Base-by-base conservation (phyloP, 768 basidiomycete genomes). In the Lactarius sp. region DNA sequence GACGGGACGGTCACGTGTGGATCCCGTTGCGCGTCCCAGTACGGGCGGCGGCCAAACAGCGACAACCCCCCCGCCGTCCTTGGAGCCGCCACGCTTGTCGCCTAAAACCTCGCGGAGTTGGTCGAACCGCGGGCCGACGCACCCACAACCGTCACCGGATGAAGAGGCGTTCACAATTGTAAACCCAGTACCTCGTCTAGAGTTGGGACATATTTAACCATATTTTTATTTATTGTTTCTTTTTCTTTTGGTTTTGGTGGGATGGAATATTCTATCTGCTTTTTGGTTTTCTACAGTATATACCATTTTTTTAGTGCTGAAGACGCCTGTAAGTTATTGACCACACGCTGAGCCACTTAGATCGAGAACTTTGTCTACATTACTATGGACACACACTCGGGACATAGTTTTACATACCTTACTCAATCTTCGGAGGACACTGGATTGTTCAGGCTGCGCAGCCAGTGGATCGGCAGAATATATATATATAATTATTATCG, bases 81-180 rank as follows among this genome's bases (percentile, higher is more conserved):
- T 55, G 6, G 64, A 66, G 20, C 66, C 71, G 8, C 50, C 65
- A 8, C 58, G 62, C 12, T 7, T 37, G 22, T 51, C 49, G 4
- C 31, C 52, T 9, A 31, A 33, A 2, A 57, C 56, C 12, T 70
- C 72, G 16, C 73, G 72, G 20, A 68, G 67, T 10, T 68, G 49
- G 78, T 51, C 80, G 69, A 66, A 64, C 68, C 59, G 69, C 71
- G 39, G 62, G 42, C 69, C 50, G 58, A 68, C 65, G 66, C 73
- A 39, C 62, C 72, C 58, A 72, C 77, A 63, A 54, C 69, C 49
- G 73, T 77, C 39, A 72, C 76, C 37, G 70, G 75, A 54, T 68
- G 73, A 56, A 76, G 77, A 68, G 71, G 75, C 53, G 80, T 87
- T 87, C 69, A 87, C 88, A 74, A 80, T 86, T 42, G 80, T 87